A percentile compares a stretch with the other conserved stretches of the same genome.
Evolutionary conservation across 2,329 filamentous ascomycete species (phyloP).

Genomic region (Didymella arachidicola): DNA sequence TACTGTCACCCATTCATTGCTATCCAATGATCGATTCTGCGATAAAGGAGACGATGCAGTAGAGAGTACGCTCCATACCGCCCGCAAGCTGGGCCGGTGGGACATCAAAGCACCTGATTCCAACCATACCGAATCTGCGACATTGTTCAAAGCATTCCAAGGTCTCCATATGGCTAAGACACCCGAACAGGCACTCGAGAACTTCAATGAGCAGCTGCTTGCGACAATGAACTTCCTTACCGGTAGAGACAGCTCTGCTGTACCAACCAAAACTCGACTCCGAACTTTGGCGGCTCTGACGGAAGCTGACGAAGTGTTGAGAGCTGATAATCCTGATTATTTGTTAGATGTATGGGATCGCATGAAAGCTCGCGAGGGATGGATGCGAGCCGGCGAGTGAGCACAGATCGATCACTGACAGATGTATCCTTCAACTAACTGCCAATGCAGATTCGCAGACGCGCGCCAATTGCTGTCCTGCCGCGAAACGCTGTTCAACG

Average conservation of each 20-base stretch:
- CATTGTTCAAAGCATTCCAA: slow-evolving; percentile 82
- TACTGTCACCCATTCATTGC: slow-evolving; percentile 81
- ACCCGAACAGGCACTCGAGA: slow-evolving; percentile 60
- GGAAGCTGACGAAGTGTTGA: slow-evolving; percentile 81
- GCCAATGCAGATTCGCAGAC: slow-evolving; percentile 69
- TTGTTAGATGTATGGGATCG: slow-evolving; percentile 67
- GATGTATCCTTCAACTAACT: neutral
- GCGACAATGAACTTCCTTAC: slow-evolving; percentile 53
- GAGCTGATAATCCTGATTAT: slow-evolving; percentile 65
- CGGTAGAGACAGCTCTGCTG: slow-evolving; percentile 35
- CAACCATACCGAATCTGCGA: slow-evolving; percentile 69
- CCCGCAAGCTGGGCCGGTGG: slow-evolving; percentile 87
- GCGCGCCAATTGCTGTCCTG: slow-evolving; percentile 82
- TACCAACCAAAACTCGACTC: slow-evolving; percentile 36
- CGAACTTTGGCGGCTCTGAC: slow-evolving; percentile 71
- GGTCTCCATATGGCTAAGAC: slow-evolving; percentile 73
- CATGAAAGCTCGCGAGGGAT: slow-evolving; percentile 72
- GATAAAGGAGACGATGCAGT: slow-evolving; percentile 66
- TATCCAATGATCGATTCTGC: slow-evolving; percentile 70
- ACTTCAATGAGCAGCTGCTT: slow-evolving; percentile 69
- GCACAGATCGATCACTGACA: slow-evolving; percentile 36
- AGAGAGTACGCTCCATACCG: slow-evolving; percentile 79
- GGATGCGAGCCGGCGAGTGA: slow-evolving; percentile 85
- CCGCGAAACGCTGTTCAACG: slow-evolving; percentile 81
- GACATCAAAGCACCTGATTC: slow-evolving; percentile 78